Base-by-base conservation (phyloP, 768 basidiomycete species). In the Boletus eberwhitei region DNA sequence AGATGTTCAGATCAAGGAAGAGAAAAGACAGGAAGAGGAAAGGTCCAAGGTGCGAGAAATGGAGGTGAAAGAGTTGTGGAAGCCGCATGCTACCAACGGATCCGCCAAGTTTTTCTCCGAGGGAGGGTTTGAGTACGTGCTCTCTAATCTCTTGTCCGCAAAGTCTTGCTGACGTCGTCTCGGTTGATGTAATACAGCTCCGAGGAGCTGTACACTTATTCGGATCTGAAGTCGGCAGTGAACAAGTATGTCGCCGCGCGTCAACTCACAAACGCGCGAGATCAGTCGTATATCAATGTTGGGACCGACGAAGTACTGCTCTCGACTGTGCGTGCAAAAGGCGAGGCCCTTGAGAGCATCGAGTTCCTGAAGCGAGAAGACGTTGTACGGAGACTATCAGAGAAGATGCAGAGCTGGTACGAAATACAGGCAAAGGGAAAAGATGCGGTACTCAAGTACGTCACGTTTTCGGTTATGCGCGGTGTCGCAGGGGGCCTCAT, bases 351-450 rank as follows among this genome's bases (percentile, higher is more conserved):
- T 1, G 64, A 61, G 42, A 70, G 48, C 53, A 64, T 65, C 36
- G 80, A 86, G 50, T 87, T 85, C 59, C 67, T 87, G 71, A 86
- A 81, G 59, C 79, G 88, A 29, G 87, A 89, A 6, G 86, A 90
- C 31, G 61, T 87, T 12, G 66, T 77, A 6, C 77, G 75, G 57
- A 75, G 73, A 24, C 65, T 93, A 17, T 58, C 80, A 16, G 73
- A 79, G 4, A 79, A 78, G 54, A 93, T 93, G 91, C 90, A 93
- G 65, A 66, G 67, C 24, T 93, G 88, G 88, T 78, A 92, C 59
- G 82, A 85, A 65, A 71, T 92, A 17, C 67, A 63, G 26, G 75
- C 71, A 1, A 80, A 80, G 5, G 83, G 82, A 1, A 77, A 75
- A 39, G 85, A 87, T n/a, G 62, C 73, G 0, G 67, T 86, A 1